Percentiles rank a stretch among this genome's conserved stretches.
phyloP scores from a whole-genome alignment of 176 grass and related monocot species.

The Aegilops bicornis region DNA sequence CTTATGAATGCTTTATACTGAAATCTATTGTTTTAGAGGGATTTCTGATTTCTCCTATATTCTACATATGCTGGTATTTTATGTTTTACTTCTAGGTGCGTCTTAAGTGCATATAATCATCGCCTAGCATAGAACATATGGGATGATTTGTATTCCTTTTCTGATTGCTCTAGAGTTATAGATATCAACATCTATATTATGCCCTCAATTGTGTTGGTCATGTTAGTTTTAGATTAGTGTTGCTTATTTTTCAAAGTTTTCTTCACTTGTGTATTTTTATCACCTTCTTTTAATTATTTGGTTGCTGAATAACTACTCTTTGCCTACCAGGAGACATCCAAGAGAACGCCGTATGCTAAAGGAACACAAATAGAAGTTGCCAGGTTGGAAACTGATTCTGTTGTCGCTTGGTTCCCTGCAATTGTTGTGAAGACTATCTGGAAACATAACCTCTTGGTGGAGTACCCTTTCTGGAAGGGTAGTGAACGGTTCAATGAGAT shows the following conservation, averaged over 20 bases:
- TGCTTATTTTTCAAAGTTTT: not conserved
- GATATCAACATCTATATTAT: not conserved
- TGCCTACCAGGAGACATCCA: constrained; percentile 32
- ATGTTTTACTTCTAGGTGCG: not conserved
- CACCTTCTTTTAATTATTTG: not conserved
- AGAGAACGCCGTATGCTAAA: constrained; percentile 31
- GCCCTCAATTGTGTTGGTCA: not conserved
- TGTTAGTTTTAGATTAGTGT: not conserved
- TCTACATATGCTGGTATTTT: not conserved
- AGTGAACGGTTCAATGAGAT: constrained; percentile 43
- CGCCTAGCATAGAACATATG: not conserved
- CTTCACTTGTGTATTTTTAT: not conserved
- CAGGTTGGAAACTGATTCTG: constrained; percentile 36
- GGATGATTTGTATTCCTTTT: not conserved
- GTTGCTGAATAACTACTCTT: constrained; percentile 9
- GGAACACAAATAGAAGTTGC: constrained; percentile 52
- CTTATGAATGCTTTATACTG: not conserved
- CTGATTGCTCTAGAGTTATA: not conserved
- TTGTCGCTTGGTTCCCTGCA: constrained; percentile 61
- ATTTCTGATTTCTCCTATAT: not conserved
- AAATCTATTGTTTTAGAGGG: not conserved
- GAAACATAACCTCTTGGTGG: constrained; percentile 66
- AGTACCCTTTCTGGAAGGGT: constrained; percentile 35
- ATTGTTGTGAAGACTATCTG: constrained; percentile 52
- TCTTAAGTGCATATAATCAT: not conserved